Conservation (phyloP, 2,329 filamentous ascomycete species). For the Cladosporium sp. region DNA sequence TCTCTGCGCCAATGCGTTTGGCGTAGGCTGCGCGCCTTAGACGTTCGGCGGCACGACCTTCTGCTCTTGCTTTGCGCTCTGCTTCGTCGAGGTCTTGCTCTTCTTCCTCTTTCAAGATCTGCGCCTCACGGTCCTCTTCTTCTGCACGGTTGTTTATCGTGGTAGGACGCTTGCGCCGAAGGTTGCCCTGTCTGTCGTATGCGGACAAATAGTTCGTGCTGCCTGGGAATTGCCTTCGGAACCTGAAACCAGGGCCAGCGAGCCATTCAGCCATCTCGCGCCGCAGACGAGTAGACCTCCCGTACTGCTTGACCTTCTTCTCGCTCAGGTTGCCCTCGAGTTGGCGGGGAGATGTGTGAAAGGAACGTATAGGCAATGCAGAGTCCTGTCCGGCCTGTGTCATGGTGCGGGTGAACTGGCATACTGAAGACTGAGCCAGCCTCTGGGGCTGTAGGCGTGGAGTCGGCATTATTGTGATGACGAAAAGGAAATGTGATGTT, state of each 20-base stretch:
- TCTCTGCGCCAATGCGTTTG: constrained; percentile 24
- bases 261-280: constrained; percentile 58
- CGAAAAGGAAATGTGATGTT: constrained; percentile 6
- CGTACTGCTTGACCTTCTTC: neutral
- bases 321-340: neutral
- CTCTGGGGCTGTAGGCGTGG: constrained; percentile 4
- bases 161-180: constrained; percentile 34
- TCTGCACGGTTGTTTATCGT: constrained; percentile 18
- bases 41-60: constrained; percentile 15
- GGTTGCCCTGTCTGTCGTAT: constrained; percentile 48
- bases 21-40: constrained; percentile 20
- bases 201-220: constrained; percentile 55
- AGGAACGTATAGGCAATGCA: neutral
- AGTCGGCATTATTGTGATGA: constrained; percentile 11
- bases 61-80: constrained; percentile 17
- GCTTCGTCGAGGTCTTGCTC: constrained; percentile 21
- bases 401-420: constrained; percentile 3
- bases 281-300: constrained; percentile 34
- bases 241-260: constrained; percentile 48
- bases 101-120: constrained; percentile 18
- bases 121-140: constrained; percentile 15
- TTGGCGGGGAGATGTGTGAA: constrained; percentile 3
- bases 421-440: constrained; percentile 7
- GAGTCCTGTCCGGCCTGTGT: neutral
- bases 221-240: constrained; percentile 45